Conservation (phyloP, 2,329 filamentous ascomycete genomes). For the Fusarium clavum region DNA sequence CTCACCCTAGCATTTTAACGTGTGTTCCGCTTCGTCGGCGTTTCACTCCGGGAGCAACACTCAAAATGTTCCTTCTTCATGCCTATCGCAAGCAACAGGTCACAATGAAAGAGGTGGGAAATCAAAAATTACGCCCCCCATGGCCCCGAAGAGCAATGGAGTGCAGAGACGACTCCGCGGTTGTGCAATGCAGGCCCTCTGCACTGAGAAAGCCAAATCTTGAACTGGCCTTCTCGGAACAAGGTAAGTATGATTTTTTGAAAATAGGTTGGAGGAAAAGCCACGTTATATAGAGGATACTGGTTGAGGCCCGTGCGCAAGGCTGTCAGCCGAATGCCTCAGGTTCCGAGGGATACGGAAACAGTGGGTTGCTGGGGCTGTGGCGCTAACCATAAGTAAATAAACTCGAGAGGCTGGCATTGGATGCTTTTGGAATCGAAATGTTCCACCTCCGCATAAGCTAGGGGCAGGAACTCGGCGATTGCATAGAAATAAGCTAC, state of each 20-base stretch:
- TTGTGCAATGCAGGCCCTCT: slow-evolving; percentile 67
- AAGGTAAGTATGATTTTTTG: slow-evolving; percentile 67
- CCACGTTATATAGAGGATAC: slow-evolving; percentile 50
- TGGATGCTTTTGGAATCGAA: not conserved
- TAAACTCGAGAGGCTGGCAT: slow-evolving; percentile 13
- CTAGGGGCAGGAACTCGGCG: slow-evolving; percentile 11
- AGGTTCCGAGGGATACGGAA: slow-evolving; percentile 55
- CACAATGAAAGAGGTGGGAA: slow-evolving; percentile 59
- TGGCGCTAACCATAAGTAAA: slow-evolving; percentile 2
- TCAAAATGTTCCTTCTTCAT: slow-evolving; percentile 55
- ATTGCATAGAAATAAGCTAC: slow-evolving; percentile 13
- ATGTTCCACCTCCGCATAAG: slow-evolving; percentile 13
- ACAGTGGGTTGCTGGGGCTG: not conserved
- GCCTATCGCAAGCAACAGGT: slow-evolving; percentile 51
- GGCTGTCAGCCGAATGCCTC: slow-evolving; percentile 63
- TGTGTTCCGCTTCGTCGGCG: not conserved
- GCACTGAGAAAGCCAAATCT: slow-evolving; percentile 57
- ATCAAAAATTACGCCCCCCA: slow-evolving; percentile 67
- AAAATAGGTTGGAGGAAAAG: slow-evolving; percentile 33
- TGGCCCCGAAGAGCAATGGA: slow-evolving; percentile 67
- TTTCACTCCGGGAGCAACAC: not conserved
- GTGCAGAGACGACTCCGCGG: slow-evolving; percentile 59
- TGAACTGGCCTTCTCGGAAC: slow-evolving; percentile 59
- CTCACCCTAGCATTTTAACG: not conserved
- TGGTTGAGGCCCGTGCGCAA: slow-evolving; percentile 1